These are phyloP conservation scores for Magnolia kwangsiensis DNA, from an alignment of 164 flowering plant genomes.

Conservation along the genomic window DNA sequence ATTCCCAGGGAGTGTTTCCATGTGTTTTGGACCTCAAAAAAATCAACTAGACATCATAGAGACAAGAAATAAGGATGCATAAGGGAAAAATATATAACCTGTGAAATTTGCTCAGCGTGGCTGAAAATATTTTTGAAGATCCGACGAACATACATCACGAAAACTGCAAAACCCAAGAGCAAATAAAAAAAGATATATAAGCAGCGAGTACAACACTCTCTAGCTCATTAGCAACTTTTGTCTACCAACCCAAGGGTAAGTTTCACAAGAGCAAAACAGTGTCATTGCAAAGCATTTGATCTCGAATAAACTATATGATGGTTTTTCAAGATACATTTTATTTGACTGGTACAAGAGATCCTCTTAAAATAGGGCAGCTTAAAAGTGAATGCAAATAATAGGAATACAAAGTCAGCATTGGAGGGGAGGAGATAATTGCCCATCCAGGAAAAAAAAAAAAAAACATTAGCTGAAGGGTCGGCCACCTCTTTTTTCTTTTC, in stretches of 20 bases:
- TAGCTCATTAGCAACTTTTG: not conserved
- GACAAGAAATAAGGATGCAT: not conserved
- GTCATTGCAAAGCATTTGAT: not conserved
- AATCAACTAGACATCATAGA: too few relatives aligned
- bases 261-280: not conserved
- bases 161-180: slow-evolving; percentile 52
- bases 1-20: too few relatives aligned
- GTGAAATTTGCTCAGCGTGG: slow-evolving; percentile 92
- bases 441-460: too few relatives aligned
- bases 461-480: too few relatives aligned
- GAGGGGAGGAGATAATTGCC: not conserved
- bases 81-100: slow-evolving; percentile 41
- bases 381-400: not conserved
- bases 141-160: slow-evolving; percentile 61
- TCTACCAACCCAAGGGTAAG: slow-evolving; percentile 5
- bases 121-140: slow-evolving; percentile 81
- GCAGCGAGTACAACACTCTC: not conserved
- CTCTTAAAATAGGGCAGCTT: not conserved
- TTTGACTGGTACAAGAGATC: not conserved
- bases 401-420: not conserved
- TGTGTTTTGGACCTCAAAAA: too few relatives aligned
- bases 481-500: too few relatives aligned
- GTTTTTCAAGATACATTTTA: not conserved
- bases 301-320: not conserved
- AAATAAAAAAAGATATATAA: slow-evolving; percentile 2